Base-by-base conservation (phyloP, 768 basidiomycete species). In the Pleurotus sapidus region DNA sequence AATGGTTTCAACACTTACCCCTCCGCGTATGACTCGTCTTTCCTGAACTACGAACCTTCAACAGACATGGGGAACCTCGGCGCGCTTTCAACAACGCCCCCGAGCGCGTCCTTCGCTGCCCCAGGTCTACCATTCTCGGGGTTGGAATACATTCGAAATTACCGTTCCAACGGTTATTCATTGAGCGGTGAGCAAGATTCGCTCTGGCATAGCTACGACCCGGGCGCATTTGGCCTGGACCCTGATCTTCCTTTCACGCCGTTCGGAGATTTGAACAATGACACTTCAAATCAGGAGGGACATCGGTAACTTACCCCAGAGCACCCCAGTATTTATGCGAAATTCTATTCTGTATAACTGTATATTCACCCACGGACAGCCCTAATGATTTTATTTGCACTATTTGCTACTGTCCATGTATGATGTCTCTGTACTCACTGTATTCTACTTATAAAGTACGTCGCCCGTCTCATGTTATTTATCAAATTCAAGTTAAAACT, bases 61-160 rank as follows among this genome's bases (percentile, higher is more conserved):
- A 57, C 75, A n/a, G 78, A 79, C 58, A 61, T 76, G 53, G 65
- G 70, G 46, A 66, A 67, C 18, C 61, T 80, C 59, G 63, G 71
- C 49, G 77, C 77, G 4, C 71, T 82, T 30, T 84, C 84, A 4
- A 81, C 79, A 9, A 82, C 84, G 9, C 81, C 87, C 2, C 81
- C 86, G 11, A 81, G 78, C 4, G 70, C 87, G n/a, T 76, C 80
- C 3, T 91, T 91, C 67, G 76, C 86, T 60, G 83, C 84, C 7
- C 77, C 85, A 20, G 89, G 89, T 39, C 75, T 93, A n/a, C 92
- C 91, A 1, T 94, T 93, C 76, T 80, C 84, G 27, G 92, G 91
- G 8, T 77, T 93, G 30, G 92, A 94, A 63, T 94, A 83, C 64
- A 87, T 94, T 65, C 84, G 88, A 63, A 92, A 91, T 64, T 92